Percentiles rank a stretch among this genome's conserved stretches.
Evolutionary conservation across 2,329 filamentous ascomycete species (phyloP).

Genomic region (Fusarium sarcochroum): DNA sequence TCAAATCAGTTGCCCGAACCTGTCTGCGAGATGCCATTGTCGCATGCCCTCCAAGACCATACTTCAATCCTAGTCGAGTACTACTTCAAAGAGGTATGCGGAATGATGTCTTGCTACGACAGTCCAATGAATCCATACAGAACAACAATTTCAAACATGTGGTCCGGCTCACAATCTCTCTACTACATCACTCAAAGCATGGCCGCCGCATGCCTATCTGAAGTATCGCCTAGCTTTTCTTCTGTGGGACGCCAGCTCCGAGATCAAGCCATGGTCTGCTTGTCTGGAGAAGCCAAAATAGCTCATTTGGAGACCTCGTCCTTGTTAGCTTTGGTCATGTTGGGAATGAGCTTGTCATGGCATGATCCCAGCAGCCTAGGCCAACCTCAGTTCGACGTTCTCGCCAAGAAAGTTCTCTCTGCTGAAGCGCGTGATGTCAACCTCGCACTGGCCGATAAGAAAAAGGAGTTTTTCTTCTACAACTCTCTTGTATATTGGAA

Average conservation of each 20-base stretch:
- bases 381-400: constrained; percentile 35
- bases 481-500: constrained; percentile 49
- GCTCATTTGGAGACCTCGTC: constrained; percentile 65
- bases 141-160: constrained; percentile 69
- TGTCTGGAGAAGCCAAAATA: constrained; percentile 65
- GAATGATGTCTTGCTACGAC: constrained; percentile 75
- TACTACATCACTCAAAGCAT: constrained; percentile 75
- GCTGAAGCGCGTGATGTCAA: constrained; percentile 16
- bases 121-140: constrained; percentile 73
- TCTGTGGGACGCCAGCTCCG: constrained; percentile 62
- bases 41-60: constrained; percentile 52
- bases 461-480: constrained; percentile 47
- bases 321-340: constrained; percentile 69
- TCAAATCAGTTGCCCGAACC: constrained; percentile 5
- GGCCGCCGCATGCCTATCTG: constrained; percentile 72
- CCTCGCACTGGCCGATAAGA: constrained; percentile 33
- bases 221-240: constrained; percentile 63
- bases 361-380: constrained; percentile 70
- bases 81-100: constrained; percentile 74
- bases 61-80: constrained; percentile 72
- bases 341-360: constrained; percentile 73
- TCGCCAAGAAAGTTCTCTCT: constrained; percentile 33
- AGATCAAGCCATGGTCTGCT: constrained; percentile 64
- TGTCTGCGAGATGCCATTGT: constrained; percentile 26
- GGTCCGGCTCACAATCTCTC: constrained; percentile 70